Conservation (phyloP, 2,329 filamentous ascomycete genomes). For the Albophoma yamanashiensis region DNA sequence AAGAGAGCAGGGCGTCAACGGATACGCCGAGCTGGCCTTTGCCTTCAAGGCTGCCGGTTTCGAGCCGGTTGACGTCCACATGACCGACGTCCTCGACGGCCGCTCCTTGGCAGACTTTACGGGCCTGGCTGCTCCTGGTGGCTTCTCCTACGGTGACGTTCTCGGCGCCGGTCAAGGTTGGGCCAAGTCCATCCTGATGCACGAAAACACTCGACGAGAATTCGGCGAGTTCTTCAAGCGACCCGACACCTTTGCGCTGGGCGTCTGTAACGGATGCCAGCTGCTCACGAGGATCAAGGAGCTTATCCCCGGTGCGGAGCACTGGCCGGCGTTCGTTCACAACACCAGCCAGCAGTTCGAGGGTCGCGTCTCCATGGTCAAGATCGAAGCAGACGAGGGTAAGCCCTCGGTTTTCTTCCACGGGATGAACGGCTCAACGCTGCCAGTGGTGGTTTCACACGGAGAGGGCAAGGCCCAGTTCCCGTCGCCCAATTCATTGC, state of each 20-base stretch:
- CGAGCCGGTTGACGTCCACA: conserved; percentile 86
- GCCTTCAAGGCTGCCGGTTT: conserved; percentile 89
- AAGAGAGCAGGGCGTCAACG: conserved; percentile 91
- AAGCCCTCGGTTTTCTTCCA: conserved; percentile 73
- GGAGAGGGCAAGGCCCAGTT: conserved; percentile 81
- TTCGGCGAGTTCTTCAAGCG: conserved; percentile 82
- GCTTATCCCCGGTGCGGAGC: conserved; percentile 71
- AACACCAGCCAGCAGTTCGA: conserved; percentile 88
- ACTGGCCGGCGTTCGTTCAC: conserved; percentile 79
- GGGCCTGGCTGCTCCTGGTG: conserved; percentile 88
- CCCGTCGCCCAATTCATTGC: conserved; percentile 37
- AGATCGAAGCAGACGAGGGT: conserved; percentile 52
- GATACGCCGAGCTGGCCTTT: conserved; percentile 95
- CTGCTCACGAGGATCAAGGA: conserved; percentile 73
- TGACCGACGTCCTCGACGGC: conserved; percentile 81
- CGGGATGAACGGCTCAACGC: conserved; percentile 70
- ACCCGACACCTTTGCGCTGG: conserved; percentile 81
- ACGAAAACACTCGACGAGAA: conserved; percentile 62
- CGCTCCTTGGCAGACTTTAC: conserved; percentile 74
- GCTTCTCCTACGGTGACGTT: conserved; percentile 84
- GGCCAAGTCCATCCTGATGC: conserved; percentile 86
- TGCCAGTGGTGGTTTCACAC: conserved; percentile 84
- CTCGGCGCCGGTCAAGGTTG: conserved; percentile 92
- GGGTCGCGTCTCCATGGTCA: conserved; percentile 72
- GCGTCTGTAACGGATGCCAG: conserved; percentile 96